Percentiles rank a stretch among this genome's conserved stretches.
Conservation (phyloP, 306 rosid species). For the Dalbergia cultrata region DNA sequence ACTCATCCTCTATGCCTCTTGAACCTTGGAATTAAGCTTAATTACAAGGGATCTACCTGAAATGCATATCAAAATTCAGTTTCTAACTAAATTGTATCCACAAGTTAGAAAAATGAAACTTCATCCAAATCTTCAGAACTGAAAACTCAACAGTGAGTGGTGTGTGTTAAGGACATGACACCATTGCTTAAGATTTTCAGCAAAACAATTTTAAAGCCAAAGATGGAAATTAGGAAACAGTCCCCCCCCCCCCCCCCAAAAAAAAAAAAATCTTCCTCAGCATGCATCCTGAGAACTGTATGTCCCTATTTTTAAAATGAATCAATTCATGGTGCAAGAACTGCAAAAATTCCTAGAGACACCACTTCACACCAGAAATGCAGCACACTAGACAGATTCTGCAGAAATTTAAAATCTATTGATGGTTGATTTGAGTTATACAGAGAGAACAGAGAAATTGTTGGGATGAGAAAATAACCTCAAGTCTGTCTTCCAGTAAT, state of each 20-base stretch:
- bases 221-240: constrained; percentile 33
- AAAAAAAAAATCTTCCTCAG: too few species aligned
- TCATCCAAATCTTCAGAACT: constrained; percentile 7
- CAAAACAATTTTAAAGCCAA: constrained; percentile 28
- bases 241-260: too few species aligned
- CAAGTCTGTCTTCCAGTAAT: constrained; percentile 42
- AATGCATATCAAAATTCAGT: constrained; percentile 47
- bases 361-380: constrained; percentile 36
- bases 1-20: constrained; percentile 63
- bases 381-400: constrained; percentile 25
- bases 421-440: constrained; percentile 41
- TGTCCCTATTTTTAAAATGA: constrained; percentile 27
- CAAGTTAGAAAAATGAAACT: background rate
- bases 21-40: constrained; percentile 32
- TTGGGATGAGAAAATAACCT: constrained; percentile 47
- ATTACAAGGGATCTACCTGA: constrained; percentile 44
- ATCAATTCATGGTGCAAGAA: constrained; percentile 1
- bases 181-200: background rate
- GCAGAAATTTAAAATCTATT: constrained; percentile 16
- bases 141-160: background rate
- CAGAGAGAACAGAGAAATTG: constrained; percentile 15
- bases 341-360: constrained; percentile 34
- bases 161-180: background rate
- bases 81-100: background rate
- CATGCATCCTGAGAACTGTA: background rate